A percentile compares a stretch with the other conserved stretches of the same genome.
phyloP scores from a whole-genome alignment of 176 grass and related monocot species.

The Oryza rufipogon region DNA sequence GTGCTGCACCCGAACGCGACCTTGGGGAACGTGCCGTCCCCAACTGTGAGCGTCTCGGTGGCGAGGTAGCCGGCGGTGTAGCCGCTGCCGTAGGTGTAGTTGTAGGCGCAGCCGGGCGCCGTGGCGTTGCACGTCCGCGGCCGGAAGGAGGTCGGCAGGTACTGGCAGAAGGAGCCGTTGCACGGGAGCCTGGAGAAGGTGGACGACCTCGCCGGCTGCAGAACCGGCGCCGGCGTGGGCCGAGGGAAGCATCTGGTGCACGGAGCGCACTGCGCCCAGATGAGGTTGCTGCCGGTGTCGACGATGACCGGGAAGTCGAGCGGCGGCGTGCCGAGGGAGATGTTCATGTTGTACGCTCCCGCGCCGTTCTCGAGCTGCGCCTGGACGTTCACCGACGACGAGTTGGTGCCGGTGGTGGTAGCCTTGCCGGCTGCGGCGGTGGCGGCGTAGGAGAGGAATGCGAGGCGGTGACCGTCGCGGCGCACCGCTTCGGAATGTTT shows the following conservation, averaged over 20 bases:
- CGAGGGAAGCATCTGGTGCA: constrained; percentile 50
- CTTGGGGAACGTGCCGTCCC: no score
- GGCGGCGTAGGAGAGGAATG: not conserved
- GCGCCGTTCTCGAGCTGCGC: constrained; percentile 23
- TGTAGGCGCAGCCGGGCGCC: no score
- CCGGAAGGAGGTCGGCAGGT: constrained; percentile 6
- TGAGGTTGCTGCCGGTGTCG: constrained; percentile 64
- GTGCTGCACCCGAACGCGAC: constrained; percentile 42
- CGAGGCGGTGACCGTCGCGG: no score
- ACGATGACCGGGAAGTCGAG: constrained; percentile 39
- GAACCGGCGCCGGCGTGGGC: constrained; percentile 33
- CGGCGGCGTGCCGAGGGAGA: constrained; percentile 44
- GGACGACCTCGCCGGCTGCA: constrained; percentile 47
- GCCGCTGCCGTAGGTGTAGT: no score
- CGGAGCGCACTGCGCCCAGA: constrained; percentile 55
- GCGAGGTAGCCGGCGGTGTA: no score
- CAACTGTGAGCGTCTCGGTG: no score
- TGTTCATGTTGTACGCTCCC: constrained; percentile 46
- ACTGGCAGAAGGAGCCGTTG: constrained; percentile 6
- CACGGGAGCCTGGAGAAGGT: constrained; percentile 48
- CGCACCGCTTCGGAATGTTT: no score
- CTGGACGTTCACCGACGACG: not conserved
- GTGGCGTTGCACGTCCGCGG: no score
- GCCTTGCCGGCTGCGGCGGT: not conserved
- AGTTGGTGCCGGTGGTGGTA: not conserved